phyloP scores from a whole-genome alignment of 257 asterid species.

The Thymus mandschuricus region DNA sequence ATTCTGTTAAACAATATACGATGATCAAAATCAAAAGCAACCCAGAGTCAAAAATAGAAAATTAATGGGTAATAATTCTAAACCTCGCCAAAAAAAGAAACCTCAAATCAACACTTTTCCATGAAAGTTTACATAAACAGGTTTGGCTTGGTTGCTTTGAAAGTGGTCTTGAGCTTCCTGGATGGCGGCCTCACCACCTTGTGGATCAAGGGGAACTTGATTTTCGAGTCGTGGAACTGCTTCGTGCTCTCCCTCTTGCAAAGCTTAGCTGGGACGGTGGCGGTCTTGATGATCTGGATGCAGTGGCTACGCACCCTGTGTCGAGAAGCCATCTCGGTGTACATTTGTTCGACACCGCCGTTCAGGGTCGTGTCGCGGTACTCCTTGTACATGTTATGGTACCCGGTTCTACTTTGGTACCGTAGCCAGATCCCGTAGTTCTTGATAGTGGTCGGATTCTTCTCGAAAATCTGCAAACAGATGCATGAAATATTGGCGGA shows the following conservation, averaged over 20 bases:
- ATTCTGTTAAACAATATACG: no score
- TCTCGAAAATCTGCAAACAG: conserved; percentile 32
- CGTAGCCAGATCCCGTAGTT: conserved; percentile 38
- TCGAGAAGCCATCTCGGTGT: conserved; percentile 43
- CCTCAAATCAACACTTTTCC: neutral
- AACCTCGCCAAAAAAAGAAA: conserved; percentile 2
- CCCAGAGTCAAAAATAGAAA: neutral
- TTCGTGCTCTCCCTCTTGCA: conserved; percentile 45
- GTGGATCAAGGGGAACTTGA: conserved; percentile 37
- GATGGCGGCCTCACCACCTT: conserved; percentile 42
- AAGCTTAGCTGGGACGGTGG: conserved; percentile 39
- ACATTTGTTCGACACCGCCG: conserved; percentile 39
- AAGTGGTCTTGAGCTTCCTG: conserved; percentile 46
- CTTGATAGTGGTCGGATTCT: conserved; percentile 34
- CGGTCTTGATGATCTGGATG: conserved; percentile 35
- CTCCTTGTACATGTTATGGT: conserved; percentile 39
- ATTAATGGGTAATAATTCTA: conserved; percentile 4
- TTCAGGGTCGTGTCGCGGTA: conserved; percentile 38
- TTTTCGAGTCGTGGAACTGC: conserved; percentile 36
- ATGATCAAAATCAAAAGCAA: neutral
- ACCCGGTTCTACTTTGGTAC: conserved; percentile 39
- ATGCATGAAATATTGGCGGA: no score
- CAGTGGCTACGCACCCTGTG: conserved; percentile 38
- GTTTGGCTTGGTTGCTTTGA: conserved; percentile 36
- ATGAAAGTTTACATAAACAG: conserved; percentile 25